Evolutionary conservation across 208 protist genomes (phyloP).

Genomic region (Acanthamoeba royreba): DNA sequence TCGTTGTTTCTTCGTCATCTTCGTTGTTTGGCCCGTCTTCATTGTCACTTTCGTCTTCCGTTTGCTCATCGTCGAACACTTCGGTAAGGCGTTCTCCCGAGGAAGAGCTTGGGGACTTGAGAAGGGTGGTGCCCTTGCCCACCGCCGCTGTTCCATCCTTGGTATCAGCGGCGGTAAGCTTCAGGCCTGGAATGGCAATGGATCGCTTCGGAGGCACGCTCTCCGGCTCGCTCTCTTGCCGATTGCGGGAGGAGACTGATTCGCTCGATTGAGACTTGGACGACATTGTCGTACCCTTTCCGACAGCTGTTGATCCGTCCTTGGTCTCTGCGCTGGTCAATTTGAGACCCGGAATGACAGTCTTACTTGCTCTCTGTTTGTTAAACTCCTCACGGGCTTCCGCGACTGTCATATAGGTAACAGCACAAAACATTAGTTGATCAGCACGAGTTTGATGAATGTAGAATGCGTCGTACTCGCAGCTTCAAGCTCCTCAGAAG

Average conservation of each 20-base stretch:
- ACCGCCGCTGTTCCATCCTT: not conserved
- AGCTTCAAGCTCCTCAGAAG: no score
- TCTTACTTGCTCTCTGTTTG: not conserved
- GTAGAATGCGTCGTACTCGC: no score
- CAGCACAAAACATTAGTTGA: no score
- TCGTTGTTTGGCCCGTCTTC: not conserved
- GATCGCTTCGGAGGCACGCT: not conserved
- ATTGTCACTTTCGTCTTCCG: not conserved
- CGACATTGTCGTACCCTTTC: not conserved
- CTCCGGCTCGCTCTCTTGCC: not conserved
- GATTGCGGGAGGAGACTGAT: not conserved
- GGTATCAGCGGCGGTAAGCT: not conserved
- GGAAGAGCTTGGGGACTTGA: not conserved
- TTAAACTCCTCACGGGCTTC: not conserved
- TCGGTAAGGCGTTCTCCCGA: no score
- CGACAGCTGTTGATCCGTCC: not conserved
- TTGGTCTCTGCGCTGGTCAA: not conserved
- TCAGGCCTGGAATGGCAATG: slow-evolving; percentile 22
- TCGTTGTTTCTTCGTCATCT: not conserved
- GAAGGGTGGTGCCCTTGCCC: slow-evolving; percentile 28
- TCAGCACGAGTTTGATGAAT: no score
- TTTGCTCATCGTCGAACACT: no score
- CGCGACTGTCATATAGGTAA: no score
- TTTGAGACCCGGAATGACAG: slow-evolving; percentile 3
- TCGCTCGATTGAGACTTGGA: not conserved